Evolutionary conservation across 345 rosid species (phyloP), one percentile per base, ranked within the genome.

Genomic region (Cochlearia excelsa): DNA sequence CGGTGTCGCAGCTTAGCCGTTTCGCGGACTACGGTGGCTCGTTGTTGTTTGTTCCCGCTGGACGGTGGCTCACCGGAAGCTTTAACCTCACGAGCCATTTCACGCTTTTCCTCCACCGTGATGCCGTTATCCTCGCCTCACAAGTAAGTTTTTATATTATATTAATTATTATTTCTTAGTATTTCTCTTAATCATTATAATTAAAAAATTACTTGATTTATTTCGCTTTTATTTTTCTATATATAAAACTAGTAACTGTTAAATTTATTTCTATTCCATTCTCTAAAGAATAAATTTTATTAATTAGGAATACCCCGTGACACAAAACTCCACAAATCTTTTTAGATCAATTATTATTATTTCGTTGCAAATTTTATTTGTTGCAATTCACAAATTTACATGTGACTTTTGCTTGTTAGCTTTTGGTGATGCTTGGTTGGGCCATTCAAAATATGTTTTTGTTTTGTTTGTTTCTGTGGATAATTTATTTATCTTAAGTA

Each of bases 51-150:
- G 84, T 92, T 40, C 98, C 98, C 9, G 77, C 95, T 0, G 98
- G 98, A 9, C 86, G 75, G 59, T 92, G 95, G 95, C 64, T 92
- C 57, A 88, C 96, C 41, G 93, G 93, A 9, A 83, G 84, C 23
- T 16, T 16, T 16, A 16, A 16, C 23, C 23, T 16, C 23, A 16
- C 23, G 23, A 16, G 23, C 23, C 84, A 91, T 75, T 91, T 91
- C 78, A 91, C 98, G 45, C 78, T 88, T 62, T 84, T 68, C 59
- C 83, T 92, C 41, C 82, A 81, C 44, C 83, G 78, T 62, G 93
- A 83, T 34, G 96, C 93, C 9, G 81, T 81, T 63, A 57, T 92
- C 78, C 87, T 92, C 46, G 98, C 93, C 68, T 79, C 91, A 30
- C 82, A 84, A 85, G 98, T 91, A 52, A 57, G 72, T 58, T 28